A percentile compares a stretch with the other conserved stretches of the same genome.
These are phyloP conservation scores for Leptomonas pyrrhocoris DNA, from an alignment of 208 protist species.

Conservation along the genomic window DNA sequence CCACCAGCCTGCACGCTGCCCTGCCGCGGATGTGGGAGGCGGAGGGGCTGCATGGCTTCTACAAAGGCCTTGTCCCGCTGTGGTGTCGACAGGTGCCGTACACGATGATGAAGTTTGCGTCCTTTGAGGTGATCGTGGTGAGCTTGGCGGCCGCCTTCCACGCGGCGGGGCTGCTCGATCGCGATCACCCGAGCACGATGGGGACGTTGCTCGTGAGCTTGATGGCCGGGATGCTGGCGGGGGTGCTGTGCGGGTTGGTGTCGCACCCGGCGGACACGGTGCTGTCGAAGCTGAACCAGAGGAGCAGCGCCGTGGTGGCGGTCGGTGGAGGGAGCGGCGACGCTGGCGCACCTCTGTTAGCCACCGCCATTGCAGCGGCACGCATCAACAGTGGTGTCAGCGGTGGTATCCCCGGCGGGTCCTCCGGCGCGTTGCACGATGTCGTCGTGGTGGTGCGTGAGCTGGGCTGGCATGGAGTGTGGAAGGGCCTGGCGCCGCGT, in stretches of 20 bases:
- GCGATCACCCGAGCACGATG: constrained; percentile 1
- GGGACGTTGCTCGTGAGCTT: constrained; percentile 31
- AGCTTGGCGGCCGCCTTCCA: constrained; percentile 23
- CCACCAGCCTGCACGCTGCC: constrained; percentile 33
- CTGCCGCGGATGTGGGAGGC: constrained; percentile 61
- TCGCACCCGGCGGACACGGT: constrained; percentile 97
- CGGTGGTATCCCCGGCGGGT: constrained; percentile 7
- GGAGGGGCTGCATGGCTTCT: constrained; percentile 77
- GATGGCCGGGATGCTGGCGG: constrained; percentile 88
- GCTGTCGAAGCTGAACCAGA: constrained; percentile 89
- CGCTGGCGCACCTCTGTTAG: constrained; percentile 8
- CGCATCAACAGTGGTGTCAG: neutral
- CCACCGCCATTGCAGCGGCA: neutral
- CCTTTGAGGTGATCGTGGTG: constrained; percentile 65
- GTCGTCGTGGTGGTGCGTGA: constrained; percentile 25
- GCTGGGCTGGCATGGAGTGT: constrained; percentile 60
- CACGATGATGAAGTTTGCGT: constrained; percentile 94
- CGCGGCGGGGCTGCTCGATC: neutral
- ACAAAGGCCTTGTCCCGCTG: constrained; percentile 85
- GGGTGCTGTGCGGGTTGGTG: constrained; percentile 89
- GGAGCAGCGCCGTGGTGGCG: neutral
- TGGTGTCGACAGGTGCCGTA: constrained; percentile 95
- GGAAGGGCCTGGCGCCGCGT: constrained; percentile 87
- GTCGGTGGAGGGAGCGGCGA: neutral
- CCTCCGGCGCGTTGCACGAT: constrained; percentile 5